phyloP scores from a whole-genome alignment of 1,284 basidiomycete genomes.

The Moesziomyces sp. region DNA sequence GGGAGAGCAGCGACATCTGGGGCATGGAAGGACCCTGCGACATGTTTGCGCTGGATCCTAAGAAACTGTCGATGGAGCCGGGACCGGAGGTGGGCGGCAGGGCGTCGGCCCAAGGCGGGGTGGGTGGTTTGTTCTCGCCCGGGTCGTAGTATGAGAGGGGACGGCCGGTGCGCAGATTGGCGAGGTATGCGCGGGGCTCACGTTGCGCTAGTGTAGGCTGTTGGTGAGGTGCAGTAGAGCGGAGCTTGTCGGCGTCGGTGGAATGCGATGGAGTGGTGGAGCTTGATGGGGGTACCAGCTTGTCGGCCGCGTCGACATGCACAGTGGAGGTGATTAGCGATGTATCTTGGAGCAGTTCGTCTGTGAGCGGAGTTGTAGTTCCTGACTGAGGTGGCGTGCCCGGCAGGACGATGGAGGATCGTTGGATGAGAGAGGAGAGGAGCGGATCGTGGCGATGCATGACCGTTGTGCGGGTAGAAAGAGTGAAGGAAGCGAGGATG shows the following conservation, averaged over 20 bases:
- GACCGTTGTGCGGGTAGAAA: background rate
- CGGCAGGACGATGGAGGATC: slow-evolving; percentile 5
- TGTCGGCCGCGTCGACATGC: background rate
- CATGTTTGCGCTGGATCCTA: slow-evolving; percentile 18
- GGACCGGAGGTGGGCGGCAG: slow-evolving; percentile 2
- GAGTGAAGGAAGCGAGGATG: background rate
- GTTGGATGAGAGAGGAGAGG: slow-evolving; percentile 2
- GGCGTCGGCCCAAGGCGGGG: slow-evolving; percentile 27
- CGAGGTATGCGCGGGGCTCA: background rate
- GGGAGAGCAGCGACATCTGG: slow-evolving; percentile 48
- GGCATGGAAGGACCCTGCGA: slow-evolving; percentile 37
- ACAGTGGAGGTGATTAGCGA: background rate
- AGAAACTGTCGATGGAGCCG: slow-evolving; percentile 15
- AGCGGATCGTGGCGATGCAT: background rate
- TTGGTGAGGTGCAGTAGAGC: background rate
- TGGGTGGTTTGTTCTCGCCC: slow-evolving; percentile 35
- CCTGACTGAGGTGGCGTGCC: slow-evolving; percentile 31
- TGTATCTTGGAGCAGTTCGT: slow-evolving; percentile 4
- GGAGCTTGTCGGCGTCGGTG: background rate
- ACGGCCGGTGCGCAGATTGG: slow-evolving; percentile 5
- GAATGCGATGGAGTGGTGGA: background rate
- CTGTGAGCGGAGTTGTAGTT: slow-evolving; percentile 22
- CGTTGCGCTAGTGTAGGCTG: background rate
- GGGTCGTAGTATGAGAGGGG: slow-evolving; percentile 38
- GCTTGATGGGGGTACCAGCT: background rate